Conservation (phyloP, 805 yeast species). For the Komagataella ulmi region DNA sequence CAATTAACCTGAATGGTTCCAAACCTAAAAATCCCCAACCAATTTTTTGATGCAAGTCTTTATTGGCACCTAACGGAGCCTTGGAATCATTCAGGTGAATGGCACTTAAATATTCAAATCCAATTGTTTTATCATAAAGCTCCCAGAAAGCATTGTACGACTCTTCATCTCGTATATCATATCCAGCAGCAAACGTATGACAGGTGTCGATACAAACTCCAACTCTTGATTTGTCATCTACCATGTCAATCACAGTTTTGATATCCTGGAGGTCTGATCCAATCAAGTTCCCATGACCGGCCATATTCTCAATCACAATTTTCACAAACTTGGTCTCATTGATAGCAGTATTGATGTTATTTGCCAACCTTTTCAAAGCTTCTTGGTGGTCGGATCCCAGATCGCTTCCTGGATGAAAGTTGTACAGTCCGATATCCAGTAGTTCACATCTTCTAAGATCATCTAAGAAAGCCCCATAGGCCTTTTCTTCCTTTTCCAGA, state of each 20-base stretch:
- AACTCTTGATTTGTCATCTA: slow-evolving; percentile 74
- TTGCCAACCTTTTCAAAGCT: slow-evolving; percentile 61
- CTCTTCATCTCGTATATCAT: slow-evolving; percentile 57
- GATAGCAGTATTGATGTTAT: slow-evolving; percentile 69
- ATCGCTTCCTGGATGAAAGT: slow-evolving; percentile 89
- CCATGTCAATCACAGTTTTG: slow-evolving; percentile 54
- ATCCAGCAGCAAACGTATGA: slow-evolving; percentile 94
- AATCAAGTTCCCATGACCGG: slow-evolving; percentile 87
- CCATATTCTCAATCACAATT: slow-evolving; percentile 92
- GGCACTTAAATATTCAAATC: slow-evolving; percentile 61
- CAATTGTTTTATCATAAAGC: slow-evolving; percentile 61
- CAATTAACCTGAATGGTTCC: slow-evolving; percentile 68
- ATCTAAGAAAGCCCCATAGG: slow-evolving; percentile 69
- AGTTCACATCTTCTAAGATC: slow-evolving; percentile 82
- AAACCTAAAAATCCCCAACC: slow-evolving; percentile 87
- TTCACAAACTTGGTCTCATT: slow-evolving; percentile 65
- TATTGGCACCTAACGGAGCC: slow-evolving; percentile 80
- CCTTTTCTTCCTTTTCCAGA: slow-evolving; percentile 58
- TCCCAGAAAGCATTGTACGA: slow-evolving; percentile 58
- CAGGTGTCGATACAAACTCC: slow-evolving; percentile 97
- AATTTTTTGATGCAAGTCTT: slow-evolving; percentile 82
- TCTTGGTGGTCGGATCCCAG: slow-evolving; percentile 50
- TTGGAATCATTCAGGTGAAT: slow-evolving; percentile 91
- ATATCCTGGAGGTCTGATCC: slow-evolving; percentile 76
- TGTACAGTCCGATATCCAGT: slow-evolving; percentile 73